Base-by-base conservation (phyloP, 2,329 filamentous ascomycete species). In the Thielaviopsis ethacetica region DNA sequence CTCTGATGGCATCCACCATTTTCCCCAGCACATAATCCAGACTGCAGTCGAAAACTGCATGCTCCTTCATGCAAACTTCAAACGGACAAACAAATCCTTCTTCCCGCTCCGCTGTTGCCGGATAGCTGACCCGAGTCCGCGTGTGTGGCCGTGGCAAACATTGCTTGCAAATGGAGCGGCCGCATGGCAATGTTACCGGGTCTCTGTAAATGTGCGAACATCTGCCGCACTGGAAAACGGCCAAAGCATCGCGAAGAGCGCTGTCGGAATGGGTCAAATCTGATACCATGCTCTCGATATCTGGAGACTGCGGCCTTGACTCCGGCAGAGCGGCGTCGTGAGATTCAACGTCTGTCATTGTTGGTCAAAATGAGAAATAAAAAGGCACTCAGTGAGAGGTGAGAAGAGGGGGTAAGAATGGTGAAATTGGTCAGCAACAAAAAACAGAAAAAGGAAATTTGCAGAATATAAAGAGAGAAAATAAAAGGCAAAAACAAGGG, bases 101-200 rank as follows among this genome's bases (percentile, higher is more conserved):
- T 49, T 82, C 73, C 47, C 89, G 79, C 50, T 80, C 81, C 6
- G 82, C 79, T 1, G 77, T 77, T 17, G 81, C 82, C 0, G 88
- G 89, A 68, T 91, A 95, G 1, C 88, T 85, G 60, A 95, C 86
- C 62, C 88, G 82, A 54, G 74, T 73, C 52, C 89, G 80, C 17
- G 76, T 69, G 65, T 84, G 79, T 2, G 82, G 71, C 53, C 79
- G 71, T 1, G 90, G 90, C 1, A 95, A 71, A 69, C 91, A 96
- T 55, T 70, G 69, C 65, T 79, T 82, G 71, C 91, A 96, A 12
- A 95, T 70, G 12, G 84, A 84, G 66, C 85, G 81, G 27, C 90
- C 89, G 68, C 91, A 96, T 5, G 90, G 89, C 4, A 95, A 73
- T 0, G 86, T 86, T 59, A 89, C 76, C 5, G 90, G 87, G 9